phyloP scores from a whole-genome alignment of 2,329 filamentous ascomycete genomes.

The Penicillium sp. region DNA sequence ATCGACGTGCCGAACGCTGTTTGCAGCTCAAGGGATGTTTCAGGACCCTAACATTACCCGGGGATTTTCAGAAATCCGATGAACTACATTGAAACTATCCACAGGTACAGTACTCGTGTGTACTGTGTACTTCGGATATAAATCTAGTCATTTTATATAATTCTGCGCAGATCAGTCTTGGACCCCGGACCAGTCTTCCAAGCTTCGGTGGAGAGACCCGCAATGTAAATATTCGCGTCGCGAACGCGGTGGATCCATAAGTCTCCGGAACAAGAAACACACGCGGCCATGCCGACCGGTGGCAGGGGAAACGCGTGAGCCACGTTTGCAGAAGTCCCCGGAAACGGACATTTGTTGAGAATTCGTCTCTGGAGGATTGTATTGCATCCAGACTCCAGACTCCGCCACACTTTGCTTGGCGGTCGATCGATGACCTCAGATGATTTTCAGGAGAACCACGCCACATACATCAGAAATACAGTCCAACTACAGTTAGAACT shows the following conservation, averaged over 20 bases:
- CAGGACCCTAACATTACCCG: constrained; percentile 3
- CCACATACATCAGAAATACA: background rate
- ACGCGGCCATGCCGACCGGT: constrained; percentile 5
- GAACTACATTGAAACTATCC: background rate
- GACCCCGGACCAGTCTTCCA: background rate
- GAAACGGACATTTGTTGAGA: constrained; percentile 8
- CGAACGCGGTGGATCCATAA: background rate
- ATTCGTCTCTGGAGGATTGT: background rate
- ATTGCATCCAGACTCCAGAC: background rate
- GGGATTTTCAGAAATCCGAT: constrained; percentile 6
- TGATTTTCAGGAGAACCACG: constrained; percentile 7
- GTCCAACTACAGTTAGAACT: background rate
- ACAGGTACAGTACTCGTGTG: too few relatives aligned
- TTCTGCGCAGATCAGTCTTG: background rate
- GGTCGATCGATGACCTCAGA: constrained; percentile 14
- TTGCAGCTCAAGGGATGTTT: constrained; percentile 19
- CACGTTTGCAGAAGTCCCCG: constrained; percentile 13
- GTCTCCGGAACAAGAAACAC: background rate
- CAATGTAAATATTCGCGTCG: background rate
- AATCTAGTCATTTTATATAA: background rate
- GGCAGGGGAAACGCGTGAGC: constrained; percentile 7
- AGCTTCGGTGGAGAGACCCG: background rate
- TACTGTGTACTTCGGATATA: background rate
- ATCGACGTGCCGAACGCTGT: constrained; percentile 23
- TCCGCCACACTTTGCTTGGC: constrained; percentile 10